Base-by-base conservation (phyloP, 116 monocot genomes). In the Thalassia testudinum region DNA sequence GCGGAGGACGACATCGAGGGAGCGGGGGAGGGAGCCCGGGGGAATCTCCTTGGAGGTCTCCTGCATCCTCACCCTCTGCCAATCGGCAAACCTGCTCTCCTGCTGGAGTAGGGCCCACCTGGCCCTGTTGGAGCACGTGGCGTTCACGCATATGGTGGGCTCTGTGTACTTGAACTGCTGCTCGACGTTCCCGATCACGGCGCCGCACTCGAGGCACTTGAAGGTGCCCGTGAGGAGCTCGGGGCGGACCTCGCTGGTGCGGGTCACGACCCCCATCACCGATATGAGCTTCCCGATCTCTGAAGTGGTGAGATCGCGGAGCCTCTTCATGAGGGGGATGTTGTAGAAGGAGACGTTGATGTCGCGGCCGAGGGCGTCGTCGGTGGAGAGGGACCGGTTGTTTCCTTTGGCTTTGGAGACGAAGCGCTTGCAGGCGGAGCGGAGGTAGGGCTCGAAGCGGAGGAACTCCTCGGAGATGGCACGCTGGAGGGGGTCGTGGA, bases 1-100 rank as follows among this genome's bases (percentile, higher is more conserved):
- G n/a, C 97, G 68, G 37, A 97, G 79, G 34, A 97, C 85, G 27
- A 97, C 78, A 73, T 97, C 97, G 49, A 97, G 59, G 4, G 85
- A 88, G 17, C 97, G 68, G 43, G 97, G 97, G 59, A 97, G 88
- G 70, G 97, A 97, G 0, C 89, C 97, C 47, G 88, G 79, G 48
- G 89, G 97, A 65, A 97, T 97, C 69, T 97, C 97, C 47, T 97
- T 97, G 17, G 97, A 97, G 49, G 89, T 85, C 66, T 97, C 97
- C 68, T 97, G 89, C 79, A 97, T 78, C 30, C 87, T 59, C 14
- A 88, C 76, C 54, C 95, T 75, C 54, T 97, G 95, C 95, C 95
- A 97, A 59, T 97, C 95, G 25, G 95, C 66, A 65, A 97, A 97
- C 70, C 85, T 88, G 70, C 95, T 97, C 51, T 97, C 95, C 69